phyloP scores from a whole-genome alignment of 2,329 filamentous ascomycete species.

The Monosporascus sp. region DNA sequence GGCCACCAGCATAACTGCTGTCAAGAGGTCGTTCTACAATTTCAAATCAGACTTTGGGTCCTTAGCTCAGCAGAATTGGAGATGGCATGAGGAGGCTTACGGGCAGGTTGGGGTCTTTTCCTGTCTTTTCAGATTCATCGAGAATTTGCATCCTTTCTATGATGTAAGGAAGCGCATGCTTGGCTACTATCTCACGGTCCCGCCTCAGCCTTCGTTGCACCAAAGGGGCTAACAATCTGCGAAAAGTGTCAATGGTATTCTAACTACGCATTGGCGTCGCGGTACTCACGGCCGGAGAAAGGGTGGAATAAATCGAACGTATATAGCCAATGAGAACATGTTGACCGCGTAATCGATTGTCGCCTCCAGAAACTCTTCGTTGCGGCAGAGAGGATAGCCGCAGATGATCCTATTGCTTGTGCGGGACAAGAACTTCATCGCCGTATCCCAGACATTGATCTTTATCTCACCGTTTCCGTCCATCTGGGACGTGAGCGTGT shows the following conservation, averaged over 20 bases:
- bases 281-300: background rate
- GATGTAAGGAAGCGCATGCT: constrained; percentile 9
- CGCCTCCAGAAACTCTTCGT: constrained; percentile 13
- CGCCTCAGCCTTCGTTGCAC: constrained; percentile 3
- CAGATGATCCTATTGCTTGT: constrained; percentile 8
- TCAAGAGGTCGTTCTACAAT: constrained; percentile 4
- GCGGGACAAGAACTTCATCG: constrained; percentile 5
- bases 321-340: constrained; percentile 12
- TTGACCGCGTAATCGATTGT: constrained; percentile 12
- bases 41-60: background rate
- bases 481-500: constrained; percentile 1
- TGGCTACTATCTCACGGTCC: constrained; percentile 4
- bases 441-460: constrained; percentile 12
- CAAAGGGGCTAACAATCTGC: constrained; percentile 1
- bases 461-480: constrained; percentile 3
- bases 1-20: constrained; percentile 9
- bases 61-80: too few species aligned
- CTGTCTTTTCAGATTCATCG: background rate
- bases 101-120: constrained; percentile 1
- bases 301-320: constrained; percentile 11
- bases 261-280: background rate
- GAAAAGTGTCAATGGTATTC: background rate
- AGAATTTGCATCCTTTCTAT: constrained; percentile 11
- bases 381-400: constrained; percentile 9
- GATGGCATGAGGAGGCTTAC: background rate